Conservation (phyloP, 2,329 filamentous ascomycete genomes). For the Endothia cerciana region DNA sequence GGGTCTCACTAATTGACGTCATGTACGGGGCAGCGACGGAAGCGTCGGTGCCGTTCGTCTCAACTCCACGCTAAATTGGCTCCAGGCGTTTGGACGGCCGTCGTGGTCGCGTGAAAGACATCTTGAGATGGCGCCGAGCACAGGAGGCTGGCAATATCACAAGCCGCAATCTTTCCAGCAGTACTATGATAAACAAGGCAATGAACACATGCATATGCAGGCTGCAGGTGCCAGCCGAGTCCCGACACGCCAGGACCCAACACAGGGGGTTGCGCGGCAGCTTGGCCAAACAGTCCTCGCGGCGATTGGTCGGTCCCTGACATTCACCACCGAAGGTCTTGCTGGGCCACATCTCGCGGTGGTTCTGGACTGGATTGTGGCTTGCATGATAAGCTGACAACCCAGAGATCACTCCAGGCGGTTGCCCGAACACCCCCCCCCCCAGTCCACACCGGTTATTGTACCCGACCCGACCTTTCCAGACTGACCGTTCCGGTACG, state of each 20-base stretch:
- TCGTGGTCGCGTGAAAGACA: not conserved
- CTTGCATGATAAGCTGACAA: not conserved
- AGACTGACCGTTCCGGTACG: not conserved
- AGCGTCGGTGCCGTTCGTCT: constrained; percentile 6
- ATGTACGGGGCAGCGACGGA: not conserved
- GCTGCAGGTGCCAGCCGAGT: not conserved
- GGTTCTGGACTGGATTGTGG: not conserved
- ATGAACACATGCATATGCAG: not conserved
- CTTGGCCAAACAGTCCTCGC: not conserved
- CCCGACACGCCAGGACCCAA: not conserved
- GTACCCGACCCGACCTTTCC: not conserved
- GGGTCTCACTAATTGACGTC: constrained; percentile 19
- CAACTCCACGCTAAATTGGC: not conserved
- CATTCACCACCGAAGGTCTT: not conserved
- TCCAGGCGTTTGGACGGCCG: not conserved
- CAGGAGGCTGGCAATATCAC: too few species aligned
- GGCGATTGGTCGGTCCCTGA: not conserved
- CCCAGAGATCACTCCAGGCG: too few species aligned
- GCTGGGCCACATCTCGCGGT: not conserved
- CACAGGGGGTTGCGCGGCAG: not conserved
- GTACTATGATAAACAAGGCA: not conserved
- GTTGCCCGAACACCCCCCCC: not conserved
- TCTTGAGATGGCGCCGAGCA: not conserved
- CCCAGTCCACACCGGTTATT: too few species aligned
- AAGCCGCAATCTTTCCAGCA: too few species aligned